These are phyloP conservation scores for Pseudopyrenochaeta lycopersici DNA, from an alignment of 2,329 filamentous ascomycete genomes.

Conservation along the genomic window DNA sequence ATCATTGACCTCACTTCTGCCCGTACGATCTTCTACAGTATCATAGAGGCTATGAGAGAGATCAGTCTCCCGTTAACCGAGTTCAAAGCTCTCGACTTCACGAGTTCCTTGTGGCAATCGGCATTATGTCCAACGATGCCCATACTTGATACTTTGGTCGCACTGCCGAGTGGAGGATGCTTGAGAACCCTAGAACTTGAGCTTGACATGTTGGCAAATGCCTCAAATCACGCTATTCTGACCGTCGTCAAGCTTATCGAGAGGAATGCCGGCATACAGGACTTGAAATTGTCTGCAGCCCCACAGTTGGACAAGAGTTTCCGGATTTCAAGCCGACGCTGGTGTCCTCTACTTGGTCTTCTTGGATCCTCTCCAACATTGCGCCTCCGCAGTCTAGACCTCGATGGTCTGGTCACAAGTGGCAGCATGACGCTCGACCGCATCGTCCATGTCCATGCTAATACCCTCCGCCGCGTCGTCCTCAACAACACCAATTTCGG, in stretches of 20 bases:
- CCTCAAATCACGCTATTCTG: neutral
- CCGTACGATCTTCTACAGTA: neutral
- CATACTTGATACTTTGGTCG: neutral
- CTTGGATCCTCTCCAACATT: conserved; percentile 8
- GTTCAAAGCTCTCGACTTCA: neutral
- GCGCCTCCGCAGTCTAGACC: conserved; percentile 7
- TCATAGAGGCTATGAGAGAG: neutral
- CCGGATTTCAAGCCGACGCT: neutral
- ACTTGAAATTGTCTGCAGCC: neutral
- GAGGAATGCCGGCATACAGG: neutral
- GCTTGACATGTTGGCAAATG: conserved; percentile 4
- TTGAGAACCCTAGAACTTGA: conserved; percentile 7
- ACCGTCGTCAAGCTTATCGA: neutral
- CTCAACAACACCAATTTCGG: conserved; percentile 8
- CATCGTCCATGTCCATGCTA: conserved; percentile 5
- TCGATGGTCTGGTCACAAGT: conserved; percentile 12
- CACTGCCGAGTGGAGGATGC: neutral
- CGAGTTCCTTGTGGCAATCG: neutral
- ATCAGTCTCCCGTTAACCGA: neutral
- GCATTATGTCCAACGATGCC: neutral
- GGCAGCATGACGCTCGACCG: conserved; percentile 4
- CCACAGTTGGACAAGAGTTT: neutral
- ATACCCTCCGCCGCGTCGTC: conserved; percentile 3
- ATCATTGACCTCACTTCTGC: neutral
- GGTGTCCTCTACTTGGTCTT: conserved; percentile 4